phyloP scores from a whole-genome alignment of 768 basidiomycete genomes.

The Lyophyllum atratum region DNA sequence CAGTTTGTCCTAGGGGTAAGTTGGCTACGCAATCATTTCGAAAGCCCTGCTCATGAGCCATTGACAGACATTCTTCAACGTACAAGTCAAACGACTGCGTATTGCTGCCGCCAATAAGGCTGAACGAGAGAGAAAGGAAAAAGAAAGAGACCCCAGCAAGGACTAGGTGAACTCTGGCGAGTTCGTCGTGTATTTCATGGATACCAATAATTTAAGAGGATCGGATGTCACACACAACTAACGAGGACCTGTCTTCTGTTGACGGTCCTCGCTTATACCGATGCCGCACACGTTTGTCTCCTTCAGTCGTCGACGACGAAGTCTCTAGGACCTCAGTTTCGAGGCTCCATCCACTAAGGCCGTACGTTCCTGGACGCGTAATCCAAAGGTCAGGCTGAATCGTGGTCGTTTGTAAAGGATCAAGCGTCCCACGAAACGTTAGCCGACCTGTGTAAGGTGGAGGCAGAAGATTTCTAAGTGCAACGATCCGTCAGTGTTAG shows the following conservation, averaged over 20 bases:
- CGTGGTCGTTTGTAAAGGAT: constrained; percentile 44
- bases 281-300: constrained; percentile 21
- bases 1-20: constrained; percentile 78
- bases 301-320: background rate
- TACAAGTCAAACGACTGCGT: constrained; percentile 64
- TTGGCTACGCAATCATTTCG: constrained; percentile 5
- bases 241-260: constrained; percentile 25
- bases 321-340: constrained; percentile 63
- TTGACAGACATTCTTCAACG: constrained; percentile 70
- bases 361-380: constrained; percentile 63
- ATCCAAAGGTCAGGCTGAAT: constrained; percentile 61
- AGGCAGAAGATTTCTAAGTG: constrained; percentile 41
- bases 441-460: constrained; percentile 69
- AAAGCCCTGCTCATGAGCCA: constrained; percentile 2
- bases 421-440: constrained; percentile 60
- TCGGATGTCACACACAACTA: constrained; percentile 33
- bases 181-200: constrained; percentile 5
- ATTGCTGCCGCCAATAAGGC: constrained; percentile 57
- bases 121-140: constrained; percentile 32
- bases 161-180: background rate
- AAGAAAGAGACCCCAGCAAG: constrained; percentile 12
- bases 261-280: constrained; percentile 38
- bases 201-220: constrained; percentile 23
- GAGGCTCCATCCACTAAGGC: constrained; percentile 66
- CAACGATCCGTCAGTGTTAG: background rate